Base-by-base conservation (phyloP, 495 filamentous ascomycete genomes). In the Jackrogersella multiformis region DNA sequence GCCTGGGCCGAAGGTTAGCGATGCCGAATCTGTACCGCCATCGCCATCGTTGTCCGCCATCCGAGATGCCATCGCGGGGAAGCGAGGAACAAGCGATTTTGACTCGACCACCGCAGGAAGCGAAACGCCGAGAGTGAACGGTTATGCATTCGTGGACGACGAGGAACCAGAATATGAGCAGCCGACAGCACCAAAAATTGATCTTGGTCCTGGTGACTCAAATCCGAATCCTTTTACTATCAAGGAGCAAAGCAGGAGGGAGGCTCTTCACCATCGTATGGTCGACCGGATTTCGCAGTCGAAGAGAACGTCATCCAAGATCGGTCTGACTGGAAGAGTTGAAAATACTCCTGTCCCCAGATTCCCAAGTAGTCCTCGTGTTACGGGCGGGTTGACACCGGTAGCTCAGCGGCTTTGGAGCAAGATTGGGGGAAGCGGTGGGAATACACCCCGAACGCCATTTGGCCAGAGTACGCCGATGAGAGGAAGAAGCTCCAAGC, bases 111-210 rank as follows among this genome's bases (percentile, higher is more conserved):
- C 86, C 26, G 78, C 78, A 2, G 80, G 78, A 16, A 86, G 80
- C 16, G 90, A 95, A 73, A 97, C 95, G 0, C 95, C 95, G 0
- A 84, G 92, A 2, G 92, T 98, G 0, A 92, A 92, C 56, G 95
- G 95, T 18, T 99, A 97, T 71, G 87, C 91, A 2, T 98, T 97
- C 76, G 95, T 99, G 39, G 93, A 97, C 66, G 90, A 96, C 69
- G 89, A 92, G 41, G 81, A 83, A 30, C 80, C 78, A 3, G 77
- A 76, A 46, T 74, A 77, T 18, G 76, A 77, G 35, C 64, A 77
- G 2, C 61, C 77, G 0, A 41, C 56, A 12, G 35, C 53, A 0
- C 72, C 78, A 7, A 55, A 72, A 1, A 81, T 83, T 55, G 73
- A 82, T 5, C 84, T 92, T 3, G 88, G 87, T 4, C 80, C 77